These are phyloP conservation scores for Colletotrichum filicis DNA, from an alignment of 2,329 filamentous ascomycete genomes.

Conservation along the genomic window DNA sequence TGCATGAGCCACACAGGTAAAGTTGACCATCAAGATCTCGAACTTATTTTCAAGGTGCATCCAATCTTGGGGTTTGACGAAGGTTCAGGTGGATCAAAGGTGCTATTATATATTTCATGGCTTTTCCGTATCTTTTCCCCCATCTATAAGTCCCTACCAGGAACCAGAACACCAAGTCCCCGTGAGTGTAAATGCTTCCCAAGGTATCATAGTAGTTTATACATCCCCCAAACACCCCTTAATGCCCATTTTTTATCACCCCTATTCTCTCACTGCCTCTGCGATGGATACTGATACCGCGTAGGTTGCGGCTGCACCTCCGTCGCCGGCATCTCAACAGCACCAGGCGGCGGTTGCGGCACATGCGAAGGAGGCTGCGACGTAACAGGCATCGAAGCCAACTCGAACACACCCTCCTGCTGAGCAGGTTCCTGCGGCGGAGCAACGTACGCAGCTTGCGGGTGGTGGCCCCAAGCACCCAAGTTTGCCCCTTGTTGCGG, in stretches of 20 bases:
- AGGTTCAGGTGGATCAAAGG: neutral
- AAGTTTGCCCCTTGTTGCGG: constrained; percentile 4
- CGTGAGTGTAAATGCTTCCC: neutral
- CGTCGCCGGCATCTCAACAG: constrained; percentile 35
- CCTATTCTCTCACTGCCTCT: neutral
- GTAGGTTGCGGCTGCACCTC: constrained; percentile 3
- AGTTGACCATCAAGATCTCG: too few relatives aligned
- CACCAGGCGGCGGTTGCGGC: constrained; percentile 1
- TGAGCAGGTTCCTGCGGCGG: neutral
- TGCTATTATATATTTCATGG: neutral
- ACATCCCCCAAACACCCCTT: neutral
- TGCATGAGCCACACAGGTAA: neutral
- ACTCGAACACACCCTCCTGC: constrained; percentile 32
- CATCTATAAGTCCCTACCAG: neutral
- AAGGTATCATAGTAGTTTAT: neutral
- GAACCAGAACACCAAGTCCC: neutral
- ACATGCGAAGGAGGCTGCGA: neutral
- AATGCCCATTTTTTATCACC: neutral
- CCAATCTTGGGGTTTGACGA: neutral
- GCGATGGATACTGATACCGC: constrained; percentile 12
- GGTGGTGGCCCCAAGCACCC: constrained; percentile 27
- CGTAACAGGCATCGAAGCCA: constrained; percentile 27
- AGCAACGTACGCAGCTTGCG: constrained; percentile 10
- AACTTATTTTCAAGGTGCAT: neutral
- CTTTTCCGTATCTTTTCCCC: neutral